These are phyloP conservation scores for Chytriomyces confervae DNA, from an alignment of 192 early-diverging fungal genomes.

Conservation along the genomic window DNA sequence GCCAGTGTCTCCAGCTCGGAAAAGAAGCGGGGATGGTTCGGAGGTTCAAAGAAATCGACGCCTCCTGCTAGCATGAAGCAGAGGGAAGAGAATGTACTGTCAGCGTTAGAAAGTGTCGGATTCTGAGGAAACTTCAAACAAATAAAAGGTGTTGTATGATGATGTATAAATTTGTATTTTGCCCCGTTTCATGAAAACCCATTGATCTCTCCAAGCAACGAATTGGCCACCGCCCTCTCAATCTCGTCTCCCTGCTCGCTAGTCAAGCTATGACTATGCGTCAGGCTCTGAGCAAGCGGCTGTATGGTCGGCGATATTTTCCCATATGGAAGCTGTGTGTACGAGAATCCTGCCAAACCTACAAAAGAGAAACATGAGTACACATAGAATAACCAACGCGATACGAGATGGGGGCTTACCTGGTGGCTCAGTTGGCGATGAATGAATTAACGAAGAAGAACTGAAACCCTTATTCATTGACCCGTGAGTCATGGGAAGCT, in stretches of 20 bases:
- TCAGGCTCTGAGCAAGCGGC: neutral
- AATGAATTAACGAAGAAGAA: neutral
- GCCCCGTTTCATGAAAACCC: neutral
- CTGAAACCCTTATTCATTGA: neutral
- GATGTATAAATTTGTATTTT: no score
- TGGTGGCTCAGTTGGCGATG: neutral
- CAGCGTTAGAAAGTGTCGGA: neutral
- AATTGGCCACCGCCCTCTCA: slow-evolving; percentile 28
- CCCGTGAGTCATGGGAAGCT: neutral
- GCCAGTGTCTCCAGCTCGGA: neutral
- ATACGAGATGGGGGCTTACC: neutral
- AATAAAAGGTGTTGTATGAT: no score
- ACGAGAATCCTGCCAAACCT: neutral
- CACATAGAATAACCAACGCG: no score
- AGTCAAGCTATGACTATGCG: neutral
- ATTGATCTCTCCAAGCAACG: slow-evolving; percentile 27
- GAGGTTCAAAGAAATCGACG: neutral
- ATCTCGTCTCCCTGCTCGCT: slow-evolving; percentile 12
- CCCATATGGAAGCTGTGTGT: neutral
- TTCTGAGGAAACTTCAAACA: neutral
- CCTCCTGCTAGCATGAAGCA: neutral
- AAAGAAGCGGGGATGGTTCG: neutral
- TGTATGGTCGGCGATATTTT: no score
- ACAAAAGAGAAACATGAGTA: no score
- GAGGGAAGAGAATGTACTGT: neutral